These are phyloP conservation scores for Pichia sp. DNA, from an alignment of 1,139 yeast genomes.

Conservation along the genomic window DNA sequence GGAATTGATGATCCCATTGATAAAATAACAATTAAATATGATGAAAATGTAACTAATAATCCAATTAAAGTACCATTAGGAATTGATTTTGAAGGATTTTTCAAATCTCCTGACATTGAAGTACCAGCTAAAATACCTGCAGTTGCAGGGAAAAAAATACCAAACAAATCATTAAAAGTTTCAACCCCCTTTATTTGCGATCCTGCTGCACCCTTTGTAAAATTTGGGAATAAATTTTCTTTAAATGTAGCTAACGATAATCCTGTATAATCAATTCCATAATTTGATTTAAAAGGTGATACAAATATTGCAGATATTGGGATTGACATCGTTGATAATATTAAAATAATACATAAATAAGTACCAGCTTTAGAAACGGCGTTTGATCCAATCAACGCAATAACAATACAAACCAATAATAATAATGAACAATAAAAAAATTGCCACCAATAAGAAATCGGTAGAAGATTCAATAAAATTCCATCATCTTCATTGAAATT, in stretches of 20 bases:
- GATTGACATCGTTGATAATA: conserved; percentile 70
- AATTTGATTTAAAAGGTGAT: conserved; percentile 49
- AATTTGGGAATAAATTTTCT: conserved; percentile 66
- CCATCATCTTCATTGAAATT: conserved; percentile 61
- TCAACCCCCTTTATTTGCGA: conserved; percentile 62
- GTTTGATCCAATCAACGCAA: conserved; percentile 78
- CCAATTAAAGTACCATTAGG: conserved; percentile 90
- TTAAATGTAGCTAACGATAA: conserved; percentile 57
- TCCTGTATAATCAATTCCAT: conserved; percentile 60
- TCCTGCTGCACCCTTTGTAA: conserved; percentile 90
- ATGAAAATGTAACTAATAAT: conserved; percentile 60
- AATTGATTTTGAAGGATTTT: conserved; percentile 77
- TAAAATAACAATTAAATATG: conserved; percentile 69
- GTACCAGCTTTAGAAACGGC: conserved; percentile 82
- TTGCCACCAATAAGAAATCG: conserved; percentile 53
- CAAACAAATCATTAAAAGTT: conserved; percentile 78
- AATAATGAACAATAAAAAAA: conserved; percentile 45
- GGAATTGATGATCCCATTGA: conserved; percentile 78
- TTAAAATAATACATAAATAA: conserved; percentile 59
- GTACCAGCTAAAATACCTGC: conserved; percentile 99
- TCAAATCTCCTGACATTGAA: conserved; percentile 93
- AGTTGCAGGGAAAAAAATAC: conserved; percentile 94
- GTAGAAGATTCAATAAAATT: conserved; percentile 44
- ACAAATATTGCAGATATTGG: conserved; percentile 71
- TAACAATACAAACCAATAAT: conserved; percentile 63